Conservation (phyloP, 805 yeast genomes). For the Teunomyces panamensis region DNA sequence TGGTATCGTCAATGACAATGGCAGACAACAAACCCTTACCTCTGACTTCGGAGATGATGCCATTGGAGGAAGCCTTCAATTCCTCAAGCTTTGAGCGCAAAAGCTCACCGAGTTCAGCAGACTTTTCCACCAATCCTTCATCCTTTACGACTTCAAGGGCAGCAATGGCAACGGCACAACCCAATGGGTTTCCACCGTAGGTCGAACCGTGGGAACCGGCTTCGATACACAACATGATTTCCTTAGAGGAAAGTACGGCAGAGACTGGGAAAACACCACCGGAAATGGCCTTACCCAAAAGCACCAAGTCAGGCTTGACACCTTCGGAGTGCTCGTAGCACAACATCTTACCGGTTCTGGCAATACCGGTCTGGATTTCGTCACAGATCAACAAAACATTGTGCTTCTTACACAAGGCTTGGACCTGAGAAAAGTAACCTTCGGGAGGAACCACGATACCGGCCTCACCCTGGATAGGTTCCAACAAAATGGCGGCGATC, state of each 20-base stretch:
- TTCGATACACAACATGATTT: conserved; percentile 82
- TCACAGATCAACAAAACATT: conserved; percentile 90
- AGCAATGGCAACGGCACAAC: conserved; percentile 89
- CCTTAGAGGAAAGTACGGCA: conserved; percentile 85
- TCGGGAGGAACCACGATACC: conserved; percentile 93
- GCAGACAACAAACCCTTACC: conserved; percentile 89
- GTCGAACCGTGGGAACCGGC: conserved; percentile 98
- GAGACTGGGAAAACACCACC: conserved; percentile 95
- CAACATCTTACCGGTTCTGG: conserved; percentile 92
- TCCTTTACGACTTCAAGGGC: conserved; percentile 88
- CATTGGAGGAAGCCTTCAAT: conserved; percentile 50
- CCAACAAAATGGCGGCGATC: conserved; percentile 86
- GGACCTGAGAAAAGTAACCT: conserved; percentile 73
- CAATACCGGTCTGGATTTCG: conserved; percentile 97
- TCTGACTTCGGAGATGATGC: conserved; percentile 60
- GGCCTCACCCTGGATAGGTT: conserved; percentile 98
- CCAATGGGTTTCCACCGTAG: conserved; percentile 95
- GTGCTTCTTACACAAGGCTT: conserved; percentile 72
- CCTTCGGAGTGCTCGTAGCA: conserved; percentile 80
- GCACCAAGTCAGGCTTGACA: conserved; percentile 84
- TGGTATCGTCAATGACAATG: conserved; percentile 80
- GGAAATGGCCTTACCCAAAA: conserved; percentile 91
- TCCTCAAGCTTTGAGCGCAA: conserved; percentile 58
- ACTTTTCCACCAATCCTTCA: conserved; percentile 79
- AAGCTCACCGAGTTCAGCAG: conserved; percentile 65